phyloP scores from a whole-genome alignment of 176 grass and related monocot genomes.

The Alloteropsis semialata region DNA sequence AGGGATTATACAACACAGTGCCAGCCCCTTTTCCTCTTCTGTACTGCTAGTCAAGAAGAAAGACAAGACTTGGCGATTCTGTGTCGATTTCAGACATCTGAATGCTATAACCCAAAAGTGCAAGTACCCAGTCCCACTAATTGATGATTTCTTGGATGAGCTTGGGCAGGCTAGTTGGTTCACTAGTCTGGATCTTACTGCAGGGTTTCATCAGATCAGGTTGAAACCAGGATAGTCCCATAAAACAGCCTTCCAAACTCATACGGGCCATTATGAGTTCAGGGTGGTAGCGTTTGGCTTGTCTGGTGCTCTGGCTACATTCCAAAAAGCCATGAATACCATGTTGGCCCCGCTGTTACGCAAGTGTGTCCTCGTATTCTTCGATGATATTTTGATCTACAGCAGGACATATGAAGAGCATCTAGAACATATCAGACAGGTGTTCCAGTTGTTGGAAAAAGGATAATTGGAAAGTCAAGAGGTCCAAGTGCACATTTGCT shows the following conservation, averaged over 20 bases:
- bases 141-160: neutral
- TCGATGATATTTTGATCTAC: neutral
- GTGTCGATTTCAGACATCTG: neutral
- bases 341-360: fast-evolving
- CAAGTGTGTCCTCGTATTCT: fast-evolving
- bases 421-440: fast-evolving
- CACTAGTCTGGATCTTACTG: too few species aligned
- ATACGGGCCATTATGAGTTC: neutral
- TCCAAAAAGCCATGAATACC: neutral
- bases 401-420: neutral
- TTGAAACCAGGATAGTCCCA: too few species aligned
- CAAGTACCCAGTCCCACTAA: neutral
- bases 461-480: neutral
- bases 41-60: neutral
- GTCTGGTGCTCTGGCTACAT: fast-evolving
- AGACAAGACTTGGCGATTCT: neutral
- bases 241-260: neutral
- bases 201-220: too few species aligned
- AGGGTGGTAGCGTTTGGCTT: neutral
- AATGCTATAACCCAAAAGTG: neutral
- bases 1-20: neutral
- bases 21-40: neutral
- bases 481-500: neutral
- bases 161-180: too few species aligned
- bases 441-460: fast-evolving